These are phyloP conservation scores for Spironucleus salmonicida DNA, from an alignment of 208 protist species.

Conservation along the genomic window DNA sequence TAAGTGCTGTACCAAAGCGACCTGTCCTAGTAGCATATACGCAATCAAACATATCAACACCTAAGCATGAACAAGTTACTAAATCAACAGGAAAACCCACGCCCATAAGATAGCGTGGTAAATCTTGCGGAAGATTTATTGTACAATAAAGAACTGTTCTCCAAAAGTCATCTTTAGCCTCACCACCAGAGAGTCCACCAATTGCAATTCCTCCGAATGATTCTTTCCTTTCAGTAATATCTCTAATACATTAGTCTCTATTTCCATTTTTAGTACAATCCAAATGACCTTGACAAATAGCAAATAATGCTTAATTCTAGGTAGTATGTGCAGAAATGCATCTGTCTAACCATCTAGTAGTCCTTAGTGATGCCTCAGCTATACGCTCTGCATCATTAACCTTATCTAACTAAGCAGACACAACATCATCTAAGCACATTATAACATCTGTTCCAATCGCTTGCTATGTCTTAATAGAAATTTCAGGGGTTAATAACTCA, in stretches of 20 bases:
- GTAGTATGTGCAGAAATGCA: constrained; percentile 74
- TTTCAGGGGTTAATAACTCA: constrained; percentile 83
- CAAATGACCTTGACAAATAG: constrained; percentile 75
- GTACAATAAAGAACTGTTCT: constrained; percentile 61
- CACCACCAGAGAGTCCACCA: constrained; percentile 87
- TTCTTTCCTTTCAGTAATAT: constrained; percentile 69
- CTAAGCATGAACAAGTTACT: constrained; percentile 83
- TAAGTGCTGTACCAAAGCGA: constrained; percentile 76
- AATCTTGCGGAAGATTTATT: constrained; percentile 52
- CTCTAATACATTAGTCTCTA: constrained; percentile 64
- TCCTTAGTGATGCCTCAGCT: constrained; percentile 76
- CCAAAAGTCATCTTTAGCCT: constrained; percentile 90
- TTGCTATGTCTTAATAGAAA: constrained; percentile 90
- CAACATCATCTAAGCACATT: constrained; percentile 94
- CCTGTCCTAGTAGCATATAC: constrained; percentile 92
- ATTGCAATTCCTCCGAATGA: constrained; percentile 81
- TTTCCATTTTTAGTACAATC: constrained; percentile 60
- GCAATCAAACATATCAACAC: constrained; percentile 98
- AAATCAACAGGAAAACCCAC: constrained; percentile 94
- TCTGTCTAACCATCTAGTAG: constrained; percentile 88
- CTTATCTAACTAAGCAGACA: constrained; percentile 53
- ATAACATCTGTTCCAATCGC: constrained; percentile 93
- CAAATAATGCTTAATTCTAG: constrained; percentile 84
- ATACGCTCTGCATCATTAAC: constrained; percentile 55
- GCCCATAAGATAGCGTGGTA: constrained; percentile 93